Conservation (phyloP, 192 early-diverging fungal species). For the Coemansia sp. region DNA sequence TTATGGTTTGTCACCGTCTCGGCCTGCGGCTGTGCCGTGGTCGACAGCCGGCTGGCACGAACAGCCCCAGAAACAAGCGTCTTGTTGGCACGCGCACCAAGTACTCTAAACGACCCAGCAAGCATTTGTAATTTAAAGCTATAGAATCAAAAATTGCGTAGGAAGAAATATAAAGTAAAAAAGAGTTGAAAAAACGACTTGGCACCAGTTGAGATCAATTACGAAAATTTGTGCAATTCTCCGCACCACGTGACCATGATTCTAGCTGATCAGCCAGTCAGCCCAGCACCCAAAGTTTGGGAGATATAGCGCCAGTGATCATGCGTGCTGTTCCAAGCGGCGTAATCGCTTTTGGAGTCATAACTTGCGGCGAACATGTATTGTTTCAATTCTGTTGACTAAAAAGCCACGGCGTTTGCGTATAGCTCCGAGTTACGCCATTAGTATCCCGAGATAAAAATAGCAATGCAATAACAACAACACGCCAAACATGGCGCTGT, state of each 20-base stretch:
- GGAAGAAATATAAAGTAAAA: neutral
- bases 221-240: constrained; percentile 5
- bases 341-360: no score
- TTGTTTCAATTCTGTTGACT: neutral
- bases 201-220: neutral
- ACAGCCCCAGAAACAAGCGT: constrained; percentile 4
- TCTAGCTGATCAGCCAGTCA: neutral
- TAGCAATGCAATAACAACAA: constrained; percentile 1
- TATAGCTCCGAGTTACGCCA: neutral
- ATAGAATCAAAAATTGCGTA: constrained; percentile 1
- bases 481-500: constrained; percentile 3
- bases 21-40: constrained; percentile 20
- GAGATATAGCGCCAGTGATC: no score
- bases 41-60: constrained; percentile 23
- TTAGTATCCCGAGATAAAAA: no score
- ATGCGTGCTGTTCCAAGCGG: no score
- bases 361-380: no score
- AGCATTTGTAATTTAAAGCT: constrained; percentile 13
- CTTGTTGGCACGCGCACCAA: constrained; percentile 16
- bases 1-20: constrained; percentile 47
- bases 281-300: neutral
- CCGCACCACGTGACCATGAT: constrained; percentile 7
- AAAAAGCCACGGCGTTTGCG: neutral
- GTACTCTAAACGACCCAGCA: constrained; percentile 15
- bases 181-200: neutral